Percentiles rank a stretch among this genome's conserved stretches.
Conservation (phyloP, 768 basidiomycete species). For the Lentinula detonsa region DNA sequence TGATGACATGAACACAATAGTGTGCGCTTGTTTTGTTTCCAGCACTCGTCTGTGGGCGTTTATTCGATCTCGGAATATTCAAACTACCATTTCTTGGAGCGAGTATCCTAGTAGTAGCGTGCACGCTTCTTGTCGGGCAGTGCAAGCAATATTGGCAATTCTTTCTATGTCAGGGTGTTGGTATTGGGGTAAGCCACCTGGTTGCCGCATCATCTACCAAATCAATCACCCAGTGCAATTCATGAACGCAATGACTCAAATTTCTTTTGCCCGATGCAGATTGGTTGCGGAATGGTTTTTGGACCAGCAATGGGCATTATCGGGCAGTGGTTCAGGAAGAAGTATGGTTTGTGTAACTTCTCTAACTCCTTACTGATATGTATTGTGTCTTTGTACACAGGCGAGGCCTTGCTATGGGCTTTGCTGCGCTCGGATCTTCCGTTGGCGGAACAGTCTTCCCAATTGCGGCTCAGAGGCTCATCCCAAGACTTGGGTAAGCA, state of each 20-base stretch:
- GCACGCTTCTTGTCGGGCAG: conserved; percentile 52
- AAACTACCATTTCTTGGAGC: conserved; percentile 34
- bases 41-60: conserved; percentile 38
- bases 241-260: conserved; percentile 31
- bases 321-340: conserved; percentile 70
- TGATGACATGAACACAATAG: conserved; percentile 16
- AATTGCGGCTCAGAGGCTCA: conserved; percentile 51
- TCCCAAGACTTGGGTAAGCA: conserved; percentile 38
- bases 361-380: conserved; percentile 57
- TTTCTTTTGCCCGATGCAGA: conserved; percentile 14
- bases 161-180: conserved; percentile 66
- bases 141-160: conserved; percentile 77
- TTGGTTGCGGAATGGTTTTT: conserved; percentile 53
- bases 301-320: conserved; percentile 53
- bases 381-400: conserved; percentile 26
- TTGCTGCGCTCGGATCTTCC: conserved; percentile 60
- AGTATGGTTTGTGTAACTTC: conserved; percentile 42
- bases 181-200: conserved; percentile 45
- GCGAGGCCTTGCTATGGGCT: conserved; percentile 55
- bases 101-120: conserved; percentile 45
- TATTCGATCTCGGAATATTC: conserved; percentile 50
- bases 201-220: neutral
- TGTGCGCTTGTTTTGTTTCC: conserved; percentile 37
- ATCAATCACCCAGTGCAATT: conserved; percentile 25
- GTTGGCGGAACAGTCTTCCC: conserved; percentile 68